Percentiles rank a stretch among this genome's conserved stretches.
These are phyloP conservation scores for Vaccinium myrtillus DNA, from an alignment of 148 eudicot genomes.

Conservation along the genomic window DNA sequence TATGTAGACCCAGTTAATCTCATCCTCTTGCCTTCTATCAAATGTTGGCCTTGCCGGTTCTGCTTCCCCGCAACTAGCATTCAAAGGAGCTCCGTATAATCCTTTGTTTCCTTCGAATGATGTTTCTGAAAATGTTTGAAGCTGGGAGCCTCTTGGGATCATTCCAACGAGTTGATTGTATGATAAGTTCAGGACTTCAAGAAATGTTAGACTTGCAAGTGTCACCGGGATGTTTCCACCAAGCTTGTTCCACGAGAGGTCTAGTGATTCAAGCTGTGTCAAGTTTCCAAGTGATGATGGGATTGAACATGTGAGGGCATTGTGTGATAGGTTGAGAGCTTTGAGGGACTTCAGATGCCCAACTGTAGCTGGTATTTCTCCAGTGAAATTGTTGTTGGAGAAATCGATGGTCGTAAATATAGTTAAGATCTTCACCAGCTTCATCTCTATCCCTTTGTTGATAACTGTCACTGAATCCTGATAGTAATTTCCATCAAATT, in stretches of 20 bases:
- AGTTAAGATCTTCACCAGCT: slow-evolving; percentile 40
- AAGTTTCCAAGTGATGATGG: slow-evolving; percentile 34
- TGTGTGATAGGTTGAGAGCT: slow-evolving; percentile 39
- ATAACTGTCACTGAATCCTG: slow-evolving; percentile 34
- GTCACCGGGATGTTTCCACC: slow-evolving; percentile 30
- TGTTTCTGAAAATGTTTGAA: slow-evolving; percentile 22
- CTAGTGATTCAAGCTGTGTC: slow-evolving; percentile 14
- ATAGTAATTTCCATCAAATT: background rate
- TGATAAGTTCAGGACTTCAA: slow-evolving; percentile 35
- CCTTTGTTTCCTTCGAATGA: slow-evolving; percentile 18
- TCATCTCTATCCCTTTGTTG: slow-evolving; percentile 32
- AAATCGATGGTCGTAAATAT: slow-evolving; percentile 41
- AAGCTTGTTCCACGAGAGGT: slow-evolving; percentile 14
- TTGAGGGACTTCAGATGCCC: slow-evolving; percentile 30
- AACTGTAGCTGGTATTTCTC: slow-evolving; percentile 28
- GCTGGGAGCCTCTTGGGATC: slow-evolving; percentile 32
- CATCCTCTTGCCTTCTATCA: background rate
- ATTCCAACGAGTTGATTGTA: slow-evolving; percentile 30
- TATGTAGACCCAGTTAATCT: background rate
- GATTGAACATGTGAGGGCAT: slow-evolving; percentile 32
- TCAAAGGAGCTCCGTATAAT: background rate
- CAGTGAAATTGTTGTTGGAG: slow-evolving; percentile 33
- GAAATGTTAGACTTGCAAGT: slow-evolving; percentile 29
- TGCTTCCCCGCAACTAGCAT: background rate
- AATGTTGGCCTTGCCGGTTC: background rate